phyloP scores from a whole-genome alignment of 805 yeast species.

The Candida ficus region DNA sequence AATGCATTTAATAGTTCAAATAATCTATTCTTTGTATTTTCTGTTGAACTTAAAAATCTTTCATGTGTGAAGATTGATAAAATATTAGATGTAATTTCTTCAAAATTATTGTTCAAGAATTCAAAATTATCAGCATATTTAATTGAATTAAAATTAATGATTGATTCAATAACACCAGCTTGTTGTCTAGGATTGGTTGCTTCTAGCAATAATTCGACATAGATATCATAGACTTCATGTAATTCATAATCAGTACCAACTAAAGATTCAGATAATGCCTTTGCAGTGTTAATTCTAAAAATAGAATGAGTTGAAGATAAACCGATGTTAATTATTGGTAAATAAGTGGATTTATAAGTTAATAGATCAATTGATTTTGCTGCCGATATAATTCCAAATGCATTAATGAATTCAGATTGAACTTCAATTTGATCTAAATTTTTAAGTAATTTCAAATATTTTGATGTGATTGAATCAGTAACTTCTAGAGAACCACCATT shows the following conservation, averaged over 20 bases:
- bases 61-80: constrained; percentile 25
- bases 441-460: constrained; percentile 21
- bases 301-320: constrained; percentile 7
- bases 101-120: constrained; percentile 25
- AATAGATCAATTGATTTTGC: constrained; percentile 27
- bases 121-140: constrained; percentile 23
- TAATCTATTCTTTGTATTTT: constrained; percentile 15
- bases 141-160: constrained; percentile 30
- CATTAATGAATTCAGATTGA: constrained; percentile 11
- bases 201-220: constrained; percentile 21
- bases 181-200: constrained; percentile 21
- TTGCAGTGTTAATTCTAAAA: constrained; percentile 27
- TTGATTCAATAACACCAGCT: constrained; percentile 32
- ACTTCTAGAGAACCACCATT: constrained; percentile 21
- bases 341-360: constrained; percentile 19
- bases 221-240: constrained; percentile 17
- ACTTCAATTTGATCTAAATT: constrained; percentile 12
- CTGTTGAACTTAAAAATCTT: constrained; percentile 17
- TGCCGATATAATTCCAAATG: constrained; percentile 20
- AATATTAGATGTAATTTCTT: constrained; percentile 22
- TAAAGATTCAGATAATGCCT: constrained; percentile 31
- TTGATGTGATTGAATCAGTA: constrained; percentile 13
- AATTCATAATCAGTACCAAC: constrained; percentile 16
- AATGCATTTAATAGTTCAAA: constrained; percentile 19
- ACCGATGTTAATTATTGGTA: constrained; percentile 15